Base-by-base conservation (phyloP, 1,284 basidiomycete genomes). In the Blastosporella zonata region DNA sequence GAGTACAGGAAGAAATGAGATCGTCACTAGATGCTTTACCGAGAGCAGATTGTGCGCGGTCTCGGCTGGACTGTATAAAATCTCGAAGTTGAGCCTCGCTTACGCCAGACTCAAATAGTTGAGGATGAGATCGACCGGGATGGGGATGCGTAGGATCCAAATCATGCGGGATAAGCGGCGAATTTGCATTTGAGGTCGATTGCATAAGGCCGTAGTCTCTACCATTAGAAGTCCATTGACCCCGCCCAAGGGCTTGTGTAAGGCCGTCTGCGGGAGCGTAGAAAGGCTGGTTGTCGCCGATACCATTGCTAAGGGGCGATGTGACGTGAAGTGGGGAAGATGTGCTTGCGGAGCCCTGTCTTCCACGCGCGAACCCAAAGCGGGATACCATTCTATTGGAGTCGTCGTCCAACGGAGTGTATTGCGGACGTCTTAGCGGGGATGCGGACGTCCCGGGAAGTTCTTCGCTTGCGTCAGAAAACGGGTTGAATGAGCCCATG, bases 311-410 rank as follows among this genome's bases (percentile, higher is more conserved):
- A 31, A 81, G 67, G 6, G 84, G 79, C 13, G 83, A 81, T 18
- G 82, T 63, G 3, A 74, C 70, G 49, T 81, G 77, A 29, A 78
- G 67, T 33, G 84, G 82, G 17, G 84, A 86, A 10, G 81, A 79
- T 15, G 81, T 62, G 39, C 73, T 61, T 15, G 73, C 75, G 7
- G 84, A 79, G 1, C 75, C 74, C 54, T 83, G 85, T 37, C 80
- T 76, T 13, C 83, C 84, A 18, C 87, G 80, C 8, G 90, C 90
- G 63, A 93, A 93, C 15, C 84, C 87, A 66, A 93, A 93, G 17
- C 90, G 77, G 6, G 90, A 92, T 31, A 90, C 77, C 56, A 84
- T 86, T 49, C 87, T 72, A 13, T 67, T 66, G 3, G 67, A 58
- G 47, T 88, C 86, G 47, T 89, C 86, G 43, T 88, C 87, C 10